Conservation (phyloP, 75 land plant genomes). For the Sequoiadendron giganteum region DNA sequence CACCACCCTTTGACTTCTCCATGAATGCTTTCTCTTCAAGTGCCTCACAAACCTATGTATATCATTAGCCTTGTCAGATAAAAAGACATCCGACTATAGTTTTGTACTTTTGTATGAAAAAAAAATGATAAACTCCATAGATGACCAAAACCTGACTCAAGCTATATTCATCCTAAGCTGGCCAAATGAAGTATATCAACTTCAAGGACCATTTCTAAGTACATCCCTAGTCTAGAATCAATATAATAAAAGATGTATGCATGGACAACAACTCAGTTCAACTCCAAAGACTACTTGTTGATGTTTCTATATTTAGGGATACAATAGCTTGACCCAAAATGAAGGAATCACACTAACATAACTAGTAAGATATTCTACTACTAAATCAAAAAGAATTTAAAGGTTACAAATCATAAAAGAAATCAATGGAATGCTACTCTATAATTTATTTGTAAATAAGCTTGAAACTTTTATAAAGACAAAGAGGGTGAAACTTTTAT, state of each 20-base stretch:
- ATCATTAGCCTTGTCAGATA: neutral
- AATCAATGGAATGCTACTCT: neutral
- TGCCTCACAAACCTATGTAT: conserved; percentile 70
- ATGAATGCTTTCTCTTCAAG: conserved; percentile 70
- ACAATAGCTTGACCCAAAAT: neutral
- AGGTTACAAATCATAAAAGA: neutral
- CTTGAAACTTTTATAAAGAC: neutral
- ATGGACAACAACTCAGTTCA: neutral
- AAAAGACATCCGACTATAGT: neutral
- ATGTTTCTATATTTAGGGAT: neutral
- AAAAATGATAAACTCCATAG: neutral
- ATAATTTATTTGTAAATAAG: neutral
- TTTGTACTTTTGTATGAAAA: neutral
- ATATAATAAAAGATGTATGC: neutral
- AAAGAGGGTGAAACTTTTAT: neutral
- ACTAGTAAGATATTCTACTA: neutral
- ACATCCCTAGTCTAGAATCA: neutral
- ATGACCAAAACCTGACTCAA: neutral
- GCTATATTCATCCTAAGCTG: neutral
- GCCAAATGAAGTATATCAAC: neutral
- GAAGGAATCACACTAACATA: neutral
- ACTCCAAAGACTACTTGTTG: too few species aligned
- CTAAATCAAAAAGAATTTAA: neutral
- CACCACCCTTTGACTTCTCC: conserved; percentile 25
- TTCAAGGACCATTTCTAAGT: neutral